These are phyloP conservation scores for Gymnopilus junonius DNA, from an alignment of 768 basidiomycete genomes.

Conservation along the genomic window DNA sequence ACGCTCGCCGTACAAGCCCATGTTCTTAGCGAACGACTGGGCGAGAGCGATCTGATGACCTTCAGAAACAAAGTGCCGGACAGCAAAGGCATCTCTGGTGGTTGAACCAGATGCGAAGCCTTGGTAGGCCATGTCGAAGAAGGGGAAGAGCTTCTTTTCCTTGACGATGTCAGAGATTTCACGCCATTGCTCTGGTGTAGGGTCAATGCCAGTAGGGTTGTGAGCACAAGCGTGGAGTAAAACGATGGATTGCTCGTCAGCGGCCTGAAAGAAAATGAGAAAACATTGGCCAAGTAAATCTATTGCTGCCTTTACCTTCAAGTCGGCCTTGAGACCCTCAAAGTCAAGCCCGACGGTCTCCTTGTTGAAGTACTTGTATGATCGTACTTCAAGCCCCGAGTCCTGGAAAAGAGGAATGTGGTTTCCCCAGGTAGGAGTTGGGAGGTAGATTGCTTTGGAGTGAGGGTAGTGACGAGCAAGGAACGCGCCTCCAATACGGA, in stretches of 20 bases:
- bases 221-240: constrained; percentile 97
- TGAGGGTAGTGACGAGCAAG: constrained; percentile 87
- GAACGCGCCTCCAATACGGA: constrained; percentile 94
- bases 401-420: constrained; percentile 94
- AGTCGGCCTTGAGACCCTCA: constrained; percentile 85
- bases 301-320: constrained; percentile 62
- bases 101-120: constrained; percentile 97
- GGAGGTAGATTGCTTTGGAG: constrained; percentile 88
- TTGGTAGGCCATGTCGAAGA: constrained; percentile 99
- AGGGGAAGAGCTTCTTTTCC: constrained; percentile 91
- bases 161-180: constrained; percentile 87
- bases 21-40: constrained; percentile 99
- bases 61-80: constrained; percentile 90
- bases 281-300: neutral
- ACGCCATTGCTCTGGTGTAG: constrained; percentile 91
- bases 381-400: constrained; percentile 91
- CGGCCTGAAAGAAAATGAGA: constrained; percentile 45
- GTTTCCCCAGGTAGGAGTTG: constrained; percentile 96
- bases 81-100: constrained; percentile 89
- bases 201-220: constrained; percentile 99
- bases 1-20: constrained; percentile 98
- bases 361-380: constrained; percentile 95
- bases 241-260: constrained; percentile 81
- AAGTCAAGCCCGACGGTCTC: constrained; percentile 92
- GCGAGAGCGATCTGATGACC: constrained; percentile 90